Evolutionary conservation across 257 asterid species (phyloP).

Genomic region (Orobanche coerulescens): DNA sequence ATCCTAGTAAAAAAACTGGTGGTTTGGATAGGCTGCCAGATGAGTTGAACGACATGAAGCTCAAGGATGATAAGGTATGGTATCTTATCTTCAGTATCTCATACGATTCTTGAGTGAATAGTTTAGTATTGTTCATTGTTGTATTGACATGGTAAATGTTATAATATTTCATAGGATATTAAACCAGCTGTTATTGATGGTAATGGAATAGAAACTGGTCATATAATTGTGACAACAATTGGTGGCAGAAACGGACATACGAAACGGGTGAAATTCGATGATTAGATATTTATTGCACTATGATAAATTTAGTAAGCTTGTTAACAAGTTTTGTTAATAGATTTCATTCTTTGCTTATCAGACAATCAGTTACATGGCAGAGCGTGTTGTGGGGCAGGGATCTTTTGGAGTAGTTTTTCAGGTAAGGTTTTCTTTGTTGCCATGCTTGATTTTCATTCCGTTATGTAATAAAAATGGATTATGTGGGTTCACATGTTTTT

Average conservation of each 20-base stretch:
- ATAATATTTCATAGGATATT: conserved; percentile 78
- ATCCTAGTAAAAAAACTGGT: conserved; percentile 29
- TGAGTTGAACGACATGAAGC: conserved; percentile 56
- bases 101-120: too few species aligned
- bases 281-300: neutral
- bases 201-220: conserved; percentile 76
- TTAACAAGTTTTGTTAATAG: neutral
- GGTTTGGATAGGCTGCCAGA: conserved; percentile 45
- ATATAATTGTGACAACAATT: conserved; percentile 71
- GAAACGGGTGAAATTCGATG: conserved; percentile 63
- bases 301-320: neutral
- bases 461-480: neutral
- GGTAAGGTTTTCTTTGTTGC: conserved; percentile 29
- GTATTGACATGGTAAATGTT: neutral
- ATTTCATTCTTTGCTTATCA: conserved; percentile 16
- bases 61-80: conserved; percentile 58
- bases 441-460: conserved; percentile 11
- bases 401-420: conserved; percentile 86
- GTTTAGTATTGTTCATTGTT: neutral
- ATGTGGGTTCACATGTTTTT: neutral
- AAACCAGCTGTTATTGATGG: conserved; percentile 68
- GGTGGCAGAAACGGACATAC: conserved; percentile 71
- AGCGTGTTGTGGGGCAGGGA: conserved; percentile 78
- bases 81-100: neutral
- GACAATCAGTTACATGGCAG: conserved; percentile 88